Evolutionary conservation across 805 yeast genomes (phyloP).

Genomic region (Teunomyces barrocoloradensis): DNA sequence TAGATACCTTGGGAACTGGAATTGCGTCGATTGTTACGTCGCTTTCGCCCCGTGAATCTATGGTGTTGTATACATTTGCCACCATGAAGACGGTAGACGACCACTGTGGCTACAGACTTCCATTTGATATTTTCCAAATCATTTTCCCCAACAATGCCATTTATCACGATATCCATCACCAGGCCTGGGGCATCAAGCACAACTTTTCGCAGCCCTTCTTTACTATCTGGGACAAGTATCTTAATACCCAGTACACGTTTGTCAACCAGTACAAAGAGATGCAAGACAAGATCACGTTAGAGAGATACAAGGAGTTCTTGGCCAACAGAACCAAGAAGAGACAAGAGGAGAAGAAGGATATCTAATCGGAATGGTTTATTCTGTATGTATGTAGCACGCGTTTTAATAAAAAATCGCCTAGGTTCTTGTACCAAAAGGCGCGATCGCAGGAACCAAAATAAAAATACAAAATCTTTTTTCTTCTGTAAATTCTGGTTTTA

Average conservation of each 20-base stretch:
- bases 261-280: conserved; percentile 60
- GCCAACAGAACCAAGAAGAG: conserved; percentile 27
- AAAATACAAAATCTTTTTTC: not conserved
- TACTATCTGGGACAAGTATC: conserved; percentile 82
- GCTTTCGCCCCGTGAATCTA: conserved; percentile 73
- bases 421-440: not conserved
- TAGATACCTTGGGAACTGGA: conserved; percentile 93
- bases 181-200: conserved; percentile 88
- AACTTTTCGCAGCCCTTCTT: conserved; percentile 97
- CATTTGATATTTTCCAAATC: conserved; percentile 86
- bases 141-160: conserved; percentile 93
- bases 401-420: not conserved
- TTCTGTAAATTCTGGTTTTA: not conserved
- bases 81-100: conserved; percentile 97
- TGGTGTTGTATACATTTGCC: conserved; percentile 76
- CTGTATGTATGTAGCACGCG: not conserved
- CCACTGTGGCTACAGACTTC: conserved; percentile 96
- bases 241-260: conserved; percentile 67
- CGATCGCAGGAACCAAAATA: no score
- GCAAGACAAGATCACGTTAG: conserved; percentile 66
- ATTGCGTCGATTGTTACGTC: conserved; percentile 63
- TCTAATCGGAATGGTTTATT: conserved; percentile 1
- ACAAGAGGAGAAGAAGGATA: conserved; percentile 8
- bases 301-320: conserved; percentile 60
- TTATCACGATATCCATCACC: conserved; percentile 97